Evolutionary conservation across 176 grass and related monocot genomes (phyloP).

Genomic region (Zea luxurians): DNA sequence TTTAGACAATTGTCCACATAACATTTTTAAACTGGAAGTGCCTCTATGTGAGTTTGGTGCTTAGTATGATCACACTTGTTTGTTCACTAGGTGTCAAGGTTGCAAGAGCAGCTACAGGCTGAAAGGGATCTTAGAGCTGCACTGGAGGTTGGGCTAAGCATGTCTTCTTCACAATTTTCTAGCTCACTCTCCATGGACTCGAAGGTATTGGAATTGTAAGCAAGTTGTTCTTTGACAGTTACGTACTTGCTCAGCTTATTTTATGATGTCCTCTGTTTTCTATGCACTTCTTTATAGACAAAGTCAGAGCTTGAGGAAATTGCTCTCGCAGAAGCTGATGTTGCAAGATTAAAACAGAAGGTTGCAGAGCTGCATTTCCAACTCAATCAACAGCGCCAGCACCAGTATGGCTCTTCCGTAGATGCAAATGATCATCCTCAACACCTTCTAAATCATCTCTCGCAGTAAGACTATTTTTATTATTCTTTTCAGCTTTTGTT

Average conservation of each 20-base stretch:
- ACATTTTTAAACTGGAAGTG: not conserved
- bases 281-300: constrained; percentile 50
- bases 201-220: constrained; percentile 56
- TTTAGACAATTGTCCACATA: not conserved
- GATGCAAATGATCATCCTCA: constrained; percentile 57
- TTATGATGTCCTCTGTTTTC: constrained; percentile 24
- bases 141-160: constrained; percentile 94
- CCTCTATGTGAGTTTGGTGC: not conserved
- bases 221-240: not conserved
- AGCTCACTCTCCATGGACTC: constrained; percentile 76
- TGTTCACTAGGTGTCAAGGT: constrained; percentile 76
- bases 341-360: constrained; percentile 88
- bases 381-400: constrained; percentile 90
- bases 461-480: constrained; percentile 60
- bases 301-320: constrained; percentile 92
- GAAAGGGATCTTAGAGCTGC: constrained; percentile 97
- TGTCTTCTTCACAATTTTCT: constrained; percentile 90
- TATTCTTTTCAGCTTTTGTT: constrained; percentile 21
- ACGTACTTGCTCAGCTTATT: constrained; percentile 6
- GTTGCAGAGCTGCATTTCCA: constrained; percentile 94
- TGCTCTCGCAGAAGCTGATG: constrained; percentile 84
- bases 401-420: constrained; percentile 62
- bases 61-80: constrained; percentile 33
- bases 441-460: constrained; percentile 63
- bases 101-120: constrained; percentile 98